Evolutionary conservation across 2,329 filamentous ascomycete species (phyloP).

Genomic region (Epichloe coenophiala): DNA sequence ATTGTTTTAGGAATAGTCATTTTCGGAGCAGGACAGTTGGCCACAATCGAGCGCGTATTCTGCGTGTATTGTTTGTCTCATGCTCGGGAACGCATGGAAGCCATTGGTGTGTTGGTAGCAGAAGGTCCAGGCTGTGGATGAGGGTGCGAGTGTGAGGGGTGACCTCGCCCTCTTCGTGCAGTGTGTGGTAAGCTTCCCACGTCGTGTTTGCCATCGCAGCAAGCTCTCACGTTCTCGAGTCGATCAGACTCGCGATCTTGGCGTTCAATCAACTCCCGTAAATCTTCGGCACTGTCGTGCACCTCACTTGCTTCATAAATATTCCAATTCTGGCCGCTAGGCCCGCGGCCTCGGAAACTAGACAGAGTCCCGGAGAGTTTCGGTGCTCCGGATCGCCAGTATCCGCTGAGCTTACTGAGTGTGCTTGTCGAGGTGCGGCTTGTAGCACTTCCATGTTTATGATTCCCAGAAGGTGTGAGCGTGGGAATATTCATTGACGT

Average conservation of each 20-base stretch:
- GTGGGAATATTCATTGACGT: constrained; percentile 41
- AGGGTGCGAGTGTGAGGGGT: constrained; percentile 21
- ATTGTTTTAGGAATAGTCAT: neutral
- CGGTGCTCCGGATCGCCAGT: constrained; percentile 37
- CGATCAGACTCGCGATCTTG: constrained; percentile 65
- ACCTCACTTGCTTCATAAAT: constrained; percentile 50
- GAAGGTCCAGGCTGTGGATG: constrained; percentile 24
- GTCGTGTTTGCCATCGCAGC: constrained; percentile 91
- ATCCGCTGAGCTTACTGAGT: constrained; percentile 45
- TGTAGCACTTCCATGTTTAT: constrained; percentile 17
- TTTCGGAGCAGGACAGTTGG: neutral
- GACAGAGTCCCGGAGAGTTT: constrained; percentile 35
- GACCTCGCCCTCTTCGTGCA: constrained; percentile 31
- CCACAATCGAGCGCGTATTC: neutral
- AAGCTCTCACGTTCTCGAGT: constrained; percentile 90
- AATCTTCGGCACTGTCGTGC: constrained; percentile 70
- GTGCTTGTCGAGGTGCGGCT: constrained; percentile 30
- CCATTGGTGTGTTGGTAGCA: constrained; percentile 21
- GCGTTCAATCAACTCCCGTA: constrained; percentile 65
- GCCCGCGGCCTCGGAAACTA: constrained; percentile 39
- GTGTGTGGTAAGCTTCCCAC: constrained; percentile 45
- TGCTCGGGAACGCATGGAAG: constrained; percentile 22
- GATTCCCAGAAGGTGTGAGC: constrained; percentile 35
- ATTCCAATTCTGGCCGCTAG: constrained; percentile 27
- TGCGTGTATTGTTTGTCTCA: constrained; percentile 9